Evolutionary conservation across 2,329 filamentous ascomycete genomes (phyloP), one percentile per base, ranked within the genome.

Genomic region (Emergomyces pasteurianus): DNA sequence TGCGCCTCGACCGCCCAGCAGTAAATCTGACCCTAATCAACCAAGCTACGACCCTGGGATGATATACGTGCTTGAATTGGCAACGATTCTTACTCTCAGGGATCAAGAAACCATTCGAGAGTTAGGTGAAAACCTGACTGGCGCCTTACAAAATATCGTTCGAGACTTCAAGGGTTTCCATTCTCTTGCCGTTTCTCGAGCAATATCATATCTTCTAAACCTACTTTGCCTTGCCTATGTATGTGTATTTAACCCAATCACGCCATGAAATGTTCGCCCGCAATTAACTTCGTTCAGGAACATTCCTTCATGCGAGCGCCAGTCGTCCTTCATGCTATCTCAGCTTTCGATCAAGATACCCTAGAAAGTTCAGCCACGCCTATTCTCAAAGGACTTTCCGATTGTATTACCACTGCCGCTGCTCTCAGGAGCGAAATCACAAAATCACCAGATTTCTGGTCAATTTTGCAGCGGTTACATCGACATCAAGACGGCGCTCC

Each of bases 401-500:
- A 86, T 52, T 96, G 92, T 68, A 89, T 96, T 65, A 85, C 87
- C 58, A 84, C 88, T 62, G 85, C 90, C 0, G 86, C 86, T 31
- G 85, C 88, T 14, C 78, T 99, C 34, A 86, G 90, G 61, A 96
- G 89, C 66, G 92, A 97, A 75, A 89, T 97, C 66, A 95, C 95
- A 75, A 92, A 90, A 16, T 97, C 92, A 21, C 94, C 94, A 0
- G 94, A 99, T 70, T 97, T 99, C 73, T 99, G 94, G 94, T 87
- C 88, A 5, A 89, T 96, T 16, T 79, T 99, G 58, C 86, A 90
- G 63, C 83, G 85, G 38, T 78, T 99, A 21, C 85, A 89, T 54
- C 79, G 80, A 28, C 83, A 87, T 63, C 77, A 84, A 2, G 86
- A 89, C 59, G 86, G 88, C 31, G 88, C 90, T 1, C 80, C 86